phyloP scores from a whole-genome alignment of 2,329 filamentous ascomycete species.

The Cercospora sp. region DNA sequence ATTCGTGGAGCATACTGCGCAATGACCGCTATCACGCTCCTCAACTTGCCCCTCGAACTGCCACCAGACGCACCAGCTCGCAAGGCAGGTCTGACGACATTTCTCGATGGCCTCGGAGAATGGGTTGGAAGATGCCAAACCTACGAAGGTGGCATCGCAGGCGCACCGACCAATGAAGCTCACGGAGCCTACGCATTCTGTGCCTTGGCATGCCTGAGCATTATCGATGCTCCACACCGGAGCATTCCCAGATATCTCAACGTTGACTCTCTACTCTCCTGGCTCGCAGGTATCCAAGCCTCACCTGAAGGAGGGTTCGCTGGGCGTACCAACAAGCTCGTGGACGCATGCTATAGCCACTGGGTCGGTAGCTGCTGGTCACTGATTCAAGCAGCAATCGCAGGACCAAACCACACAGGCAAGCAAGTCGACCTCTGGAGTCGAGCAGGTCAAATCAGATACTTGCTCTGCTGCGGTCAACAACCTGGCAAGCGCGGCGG shows the following conservation, averaged over 20 bases:
- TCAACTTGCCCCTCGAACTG: slow-evolving; percentile 79
- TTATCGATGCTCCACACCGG: slow-evolving; percentile 75
- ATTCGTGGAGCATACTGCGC: slow-evolving; percentile 93
- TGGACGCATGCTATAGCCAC: slow-evolving; percentile 97
- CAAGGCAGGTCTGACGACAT: slow-evolving; percentile 61
- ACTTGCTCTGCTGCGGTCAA: slow-evolving; percentile 88
- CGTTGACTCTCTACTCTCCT: slow-evolving; percentile 73
- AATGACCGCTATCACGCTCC: slow-evolving; percentile 76
- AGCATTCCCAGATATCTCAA: slow-evolving; percentile 77
- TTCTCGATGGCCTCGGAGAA: slow-evolving; percentile 72
- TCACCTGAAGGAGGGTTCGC: slow-evolving; percentile 89
- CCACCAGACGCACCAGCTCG: slow-evolving; percentile 70
- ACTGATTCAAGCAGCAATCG: slow-evolving; percentile 76
- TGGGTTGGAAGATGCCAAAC: slow-evolving; percentile 89
- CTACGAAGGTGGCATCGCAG: slow-evolving; percentile 90
- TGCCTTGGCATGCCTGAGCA: slow-evolving; percentile 82
- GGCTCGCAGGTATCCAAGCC: slow-evolving; percentile 87
- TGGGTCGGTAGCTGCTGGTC: slow-evolving; percentile 97
- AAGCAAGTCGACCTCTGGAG: slow-evolving; percentile 62
- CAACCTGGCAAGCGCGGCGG: slow-evolving; percentile 68
- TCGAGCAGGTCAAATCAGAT: slow-evolving; percentile 80
- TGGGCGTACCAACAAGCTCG: slow-evolving; percentile 94
- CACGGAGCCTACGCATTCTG: slow-evolving; percentile 98
- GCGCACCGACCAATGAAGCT: slow-evolving; percentile 81
- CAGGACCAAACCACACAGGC: slow-evolving; percentile 47